Evolutionary conservation across 306 rosid species (phyloP).

Genomic region (Vicia villosa): DNA sequence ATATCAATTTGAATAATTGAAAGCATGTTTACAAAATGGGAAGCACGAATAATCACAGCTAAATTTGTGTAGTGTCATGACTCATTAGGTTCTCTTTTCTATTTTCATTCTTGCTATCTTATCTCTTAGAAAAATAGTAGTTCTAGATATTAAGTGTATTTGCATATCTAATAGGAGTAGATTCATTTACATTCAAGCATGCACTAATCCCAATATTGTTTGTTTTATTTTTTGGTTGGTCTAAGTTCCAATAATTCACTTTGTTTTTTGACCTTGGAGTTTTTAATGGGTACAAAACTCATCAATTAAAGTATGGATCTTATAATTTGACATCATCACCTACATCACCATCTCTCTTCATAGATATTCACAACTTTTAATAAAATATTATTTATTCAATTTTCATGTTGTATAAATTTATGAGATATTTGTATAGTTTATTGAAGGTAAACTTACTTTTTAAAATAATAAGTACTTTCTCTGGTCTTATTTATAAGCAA

Average conservation of each 20-base stretch:
- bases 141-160: background rate
- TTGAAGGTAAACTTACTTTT: no score
- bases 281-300: background rate
- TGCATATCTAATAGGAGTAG: background rate
- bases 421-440: background rate
- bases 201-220: background rate
- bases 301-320: slow-evolving; percentile 1
- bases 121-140: background rate
- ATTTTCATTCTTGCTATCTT: background rate
- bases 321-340: slow-evolving; percentile 3
- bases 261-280: background rate
- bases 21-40: slow-evolving; percentile 44
- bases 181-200: background rate
- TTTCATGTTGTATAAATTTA: background rate
- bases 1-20: slow-evolving; percentile 40
- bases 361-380: background rate
- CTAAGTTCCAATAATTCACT: background rate
- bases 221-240: background rate
- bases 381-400: background rate
- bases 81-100: background rate
- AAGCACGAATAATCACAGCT: slow-evolving; percentile 36
- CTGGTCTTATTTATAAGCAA: no score
- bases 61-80: slow-evolving; percentile 26
- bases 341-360: background rate
- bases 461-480: no score